Evolutionary conservation across 176 grass and related monocot genomes (phyloP).

Genomic region (Dendrocalamus sinicus): DNA sequence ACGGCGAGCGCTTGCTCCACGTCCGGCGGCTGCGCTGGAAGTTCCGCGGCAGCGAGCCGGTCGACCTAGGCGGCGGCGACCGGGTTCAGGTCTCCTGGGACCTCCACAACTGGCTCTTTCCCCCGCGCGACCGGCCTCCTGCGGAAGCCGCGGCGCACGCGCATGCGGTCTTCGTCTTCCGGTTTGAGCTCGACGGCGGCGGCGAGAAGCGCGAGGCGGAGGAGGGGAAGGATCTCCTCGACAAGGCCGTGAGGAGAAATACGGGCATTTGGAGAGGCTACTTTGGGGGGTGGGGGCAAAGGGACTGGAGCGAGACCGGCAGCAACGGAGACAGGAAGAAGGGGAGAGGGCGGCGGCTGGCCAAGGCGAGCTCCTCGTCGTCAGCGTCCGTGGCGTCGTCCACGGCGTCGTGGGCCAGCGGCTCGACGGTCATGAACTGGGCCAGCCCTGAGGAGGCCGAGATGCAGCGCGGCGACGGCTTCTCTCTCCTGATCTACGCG

Average conservation of each 20-base stretch:
- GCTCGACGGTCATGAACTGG: slow-evolving; percentile 88
- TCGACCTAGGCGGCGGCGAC: slow-evolving; percentile 56
- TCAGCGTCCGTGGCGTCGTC: slow-evolving; percentile 68
- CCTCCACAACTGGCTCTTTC: slow-evolving; percentile 88
- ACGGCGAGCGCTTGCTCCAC: slow-evolving; percentile 67
- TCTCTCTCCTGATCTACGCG: slow-evolving; percentile 81
- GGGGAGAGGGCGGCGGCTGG: slow-evolving; percentile 42
- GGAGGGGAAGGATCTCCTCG: slow-evolving; percentile 45
- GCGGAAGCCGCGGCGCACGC: slow-evolving; percentile 27
- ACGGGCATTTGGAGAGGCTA: slow-evolving; percentile 42
- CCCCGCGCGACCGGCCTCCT: slow-evolving; percentile 24
- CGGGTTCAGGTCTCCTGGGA: slow-evolving; percentile 78
- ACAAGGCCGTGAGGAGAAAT: slow-evolving; percentile 36
- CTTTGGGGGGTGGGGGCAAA: slow-evolving; percentile 47
- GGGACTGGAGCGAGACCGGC: slow-evolving; percentile 78
- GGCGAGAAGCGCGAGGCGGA: slow-evolving; percentile 19
- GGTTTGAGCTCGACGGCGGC: slow-evolving; percentile 56
- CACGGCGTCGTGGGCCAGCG: slow-evolving; percentile 62
- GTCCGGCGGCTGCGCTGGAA: slow-evolving; percentile 80
- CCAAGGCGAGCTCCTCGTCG: slow-evolving; percentile 68
- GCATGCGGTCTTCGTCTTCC: slow-evolving; percentile 78
- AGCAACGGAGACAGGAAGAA: slow-evolving; percentile 48
- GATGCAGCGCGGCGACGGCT: slow-evolving; percentile 65
- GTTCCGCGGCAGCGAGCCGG: slow-evolving; percentile 77
- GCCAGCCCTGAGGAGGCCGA: slow-evolving; percentile 77